Conservation (phyloP, 2,329 filamentous ascomycete genomes). For the Pseudogymnoascus sp. region DNA sequence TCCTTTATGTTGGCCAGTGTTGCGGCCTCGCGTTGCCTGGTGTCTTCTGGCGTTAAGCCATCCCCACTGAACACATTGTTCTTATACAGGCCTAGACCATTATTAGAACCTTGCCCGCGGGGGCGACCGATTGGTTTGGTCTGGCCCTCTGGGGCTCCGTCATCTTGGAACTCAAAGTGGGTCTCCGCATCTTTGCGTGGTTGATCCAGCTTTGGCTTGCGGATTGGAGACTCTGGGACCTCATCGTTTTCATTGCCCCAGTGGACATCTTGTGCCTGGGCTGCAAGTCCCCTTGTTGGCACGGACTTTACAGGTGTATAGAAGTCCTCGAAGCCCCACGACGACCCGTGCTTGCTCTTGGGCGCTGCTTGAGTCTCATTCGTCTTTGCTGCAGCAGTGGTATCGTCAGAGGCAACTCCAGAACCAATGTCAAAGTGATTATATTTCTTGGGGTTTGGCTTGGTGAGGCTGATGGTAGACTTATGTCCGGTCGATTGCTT, state of each 20-base stretch:
- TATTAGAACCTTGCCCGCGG: slow-evolving; percentile 53
- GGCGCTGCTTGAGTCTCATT: slow-evolving; percentile 14
- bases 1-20: slow-evolving; percentile 66
- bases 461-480: slow-evolving; percentile 38
- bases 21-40: slow-evolving; percentile 40
- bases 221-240: slow-evolving; percentile 47
- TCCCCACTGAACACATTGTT: slow-evolving; percentile 63
- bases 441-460: slow-evolving; percentile 68
- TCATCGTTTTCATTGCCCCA: slow-evolving; percentile 67
- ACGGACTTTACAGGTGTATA: slow-evolving; percentile 67
- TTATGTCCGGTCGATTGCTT: slow-evolving; percentile 35
- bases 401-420: slow-evolving; percentile 40
- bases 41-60: slow-evolving; percentile 24
- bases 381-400: slow-evolving; percentile 29
- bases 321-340: slow-evolving; percentile 88
- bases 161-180: slow-evolving; percentile 79
- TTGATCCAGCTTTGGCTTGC: slow-evolving; percentile 51
- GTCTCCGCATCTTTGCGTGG: slow-evolving; percentile 70
- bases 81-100: slow-evolving; percentile 64
- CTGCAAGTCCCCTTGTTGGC: slow-evolving; percentile 41
- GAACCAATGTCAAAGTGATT: slow-evolving; percentile 78
- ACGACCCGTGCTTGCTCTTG: slow-evolving; percentile 56
- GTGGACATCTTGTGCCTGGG: slow-evolving; percentile 61
- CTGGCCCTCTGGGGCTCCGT: slow-evolving; percentile 48
- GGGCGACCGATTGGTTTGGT: slow-evolving; percentile 38